Evolutionary conservation across 495 filamentous ascomycete species (phyloP), one percentile per base, ranked within the genome.

Genomic region (Staphylotrichum longicolle): DNA sequence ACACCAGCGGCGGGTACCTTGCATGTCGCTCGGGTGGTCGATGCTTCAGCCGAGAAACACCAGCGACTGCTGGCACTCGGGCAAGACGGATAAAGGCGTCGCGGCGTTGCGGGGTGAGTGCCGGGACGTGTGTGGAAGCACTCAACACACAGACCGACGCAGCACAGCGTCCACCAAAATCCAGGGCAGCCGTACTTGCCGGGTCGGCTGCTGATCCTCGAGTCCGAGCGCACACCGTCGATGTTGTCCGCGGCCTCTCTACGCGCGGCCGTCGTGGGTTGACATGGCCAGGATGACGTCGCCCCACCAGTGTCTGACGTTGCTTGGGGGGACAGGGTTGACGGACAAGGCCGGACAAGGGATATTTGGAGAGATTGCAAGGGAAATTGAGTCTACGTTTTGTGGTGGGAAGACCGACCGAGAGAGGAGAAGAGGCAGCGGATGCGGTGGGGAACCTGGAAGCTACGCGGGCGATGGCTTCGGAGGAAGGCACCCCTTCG

Each of bases 21-120:
- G 61, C 61, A 63, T 63, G 44, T 49, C 32, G 10, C 66, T 58
- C 57, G 64, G 55, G 55, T 35, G 54, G 40, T 63, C 66, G 37
- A 45, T 30, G 48, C 58, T 53, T 53, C 58, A 60, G 58, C 48
- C 58, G 49, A 53, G 58, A 53, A 39, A 52, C 27, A 14, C 37
- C 57, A 35, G 57, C 35, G 45, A 12, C 11, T 50, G 46, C 45
- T 53, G 48, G 57, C 14, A 45, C 39, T 45, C 8, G 40, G 20
- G 32, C 57, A 60, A 54, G 50, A 50, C 48, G 58, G 58, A 46
- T 53, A 53, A 53, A 45, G 49, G 58, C 40, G 32, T 46, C 34
- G 41, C 54, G 41, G 32, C 49, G 57, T 39, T 53, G 58, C 58
- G 48, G 49, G 48, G 47, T 33, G 57, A 44, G 45, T 39, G 46